A percentile compares a stretch with the other conserved stretches of the same genome.
Conservation (phyloP, 495 filamentous ascomycete species). For the Annulohypoxylon moriforme region DNA sequence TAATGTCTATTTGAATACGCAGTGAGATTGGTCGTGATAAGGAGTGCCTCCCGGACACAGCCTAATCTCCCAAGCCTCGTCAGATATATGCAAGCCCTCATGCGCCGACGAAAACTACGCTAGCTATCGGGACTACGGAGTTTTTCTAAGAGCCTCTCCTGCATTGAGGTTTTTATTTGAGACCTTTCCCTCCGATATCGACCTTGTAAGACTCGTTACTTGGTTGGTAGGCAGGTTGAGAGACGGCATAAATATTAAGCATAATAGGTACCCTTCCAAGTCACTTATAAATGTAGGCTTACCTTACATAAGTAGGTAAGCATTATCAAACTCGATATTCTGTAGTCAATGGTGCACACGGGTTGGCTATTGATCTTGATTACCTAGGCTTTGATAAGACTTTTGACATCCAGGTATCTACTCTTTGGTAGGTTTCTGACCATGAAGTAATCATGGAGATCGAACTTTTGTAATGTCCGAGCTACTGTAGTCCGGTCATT, state of each 20-base stretch:
- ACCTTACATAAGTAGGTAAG: no score
- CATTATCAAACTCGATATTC: no score
- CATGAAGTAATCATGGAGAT: not conserved
- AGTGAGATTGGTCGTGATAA: not conserved
- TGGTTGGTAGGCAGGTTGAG: no score
- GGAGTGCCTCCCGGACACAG: not conserved
- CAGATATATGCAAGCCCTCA: slow-evolving; percentile 9
- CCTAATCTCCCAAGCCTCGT: no score
- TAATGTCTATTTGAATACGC: not conserved
- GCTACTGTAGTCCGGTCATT: not conserved
- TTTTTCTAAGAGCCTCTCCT: not conserved
- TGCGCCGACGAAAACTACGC: not conserved
- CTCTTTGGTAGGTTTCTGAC: not conserved
- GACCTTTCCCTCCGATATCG: no score
- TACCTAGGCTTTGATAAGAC: not conserved
- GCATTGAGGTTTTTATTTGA: not conserved
- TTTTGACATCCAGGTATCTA: not conserved
- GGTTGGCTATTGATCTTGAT: no score
- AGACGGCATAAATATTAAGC: no score
- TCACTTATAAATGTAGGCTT: no score
- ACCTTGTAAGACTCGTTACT: no score
- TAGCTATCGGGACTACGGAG: not conserved
- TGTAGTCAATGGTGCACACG: no score
- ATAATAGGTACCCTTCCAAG: no score
- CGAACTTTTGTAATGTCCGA: not conserved